Conservation (phyloP, 306 rosid genomes). For the Quercus rubra region DNA sequence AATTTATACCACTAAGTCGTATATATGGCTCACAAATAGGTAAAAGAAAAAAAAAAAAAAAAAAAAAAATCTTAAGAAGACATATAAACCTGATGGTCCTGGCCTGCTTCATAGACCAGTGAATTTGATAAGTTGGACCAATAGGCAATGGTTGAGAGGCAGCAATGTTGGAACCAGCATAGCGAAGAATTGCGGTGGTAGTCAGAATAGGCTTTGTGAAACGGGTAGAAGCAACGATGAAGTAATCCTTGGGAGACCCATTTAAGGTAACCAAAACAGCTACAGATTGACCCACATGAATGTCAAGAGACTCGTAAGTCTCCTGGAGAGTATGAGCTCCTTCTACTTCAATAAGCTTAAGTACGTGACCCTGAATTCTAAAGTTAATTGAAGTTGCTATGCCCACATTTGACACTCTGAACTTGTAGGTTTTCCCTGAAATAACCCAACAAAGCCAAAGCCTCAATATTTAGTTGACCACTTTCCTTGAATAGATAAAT, state of each 20-base stretch:
- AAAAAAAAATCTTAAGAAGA: background rate
- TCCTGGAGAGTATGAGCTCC: conserved; percentile 81
- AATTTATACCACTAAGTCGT: background rate
- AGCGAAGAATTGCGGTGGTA: conserved; percentile 53
- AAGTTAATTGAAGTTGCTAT: conserved; percentile 58
- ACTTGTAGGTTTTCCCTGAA: conserved; percentile 75
- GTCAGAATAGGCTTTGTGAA: conserved; percentile 43
- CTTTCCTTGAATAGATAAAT: background rate
- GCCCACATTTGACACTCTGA: conserved; percentile 78
- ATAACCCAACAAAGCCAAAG: background rate
- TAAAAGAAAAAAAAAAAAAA: background rate
- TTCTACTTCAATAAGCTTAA: conserved; percentile 82
- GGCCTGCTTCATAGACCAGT: conserved; percentile 82
- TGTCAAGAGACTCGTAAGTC: conserved; percentile 51
- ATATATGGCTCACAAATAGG: background rate
- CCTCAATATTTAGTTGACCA: background rate
- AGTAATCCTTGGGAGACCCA: conserved; percentile 32
- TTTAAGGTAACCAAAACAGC: conserved; percentile 52
- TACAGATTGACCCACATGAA: conserved; percentile 75
- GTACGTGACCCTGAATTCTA: conserved; percentile 57
- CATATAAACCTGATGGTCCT: conserved; percentile 58
- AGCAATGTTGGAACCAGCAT: conserved; percentile 46
- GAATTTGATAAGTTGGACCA: conserved; percentile 46
- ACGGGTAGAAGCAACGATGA: conserved; percentile 61
- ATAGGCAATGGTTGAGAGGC: conserved; percentile 51